Conservation (phyloP, 805 yeast species). For the Starmerella sp. region DNA sequence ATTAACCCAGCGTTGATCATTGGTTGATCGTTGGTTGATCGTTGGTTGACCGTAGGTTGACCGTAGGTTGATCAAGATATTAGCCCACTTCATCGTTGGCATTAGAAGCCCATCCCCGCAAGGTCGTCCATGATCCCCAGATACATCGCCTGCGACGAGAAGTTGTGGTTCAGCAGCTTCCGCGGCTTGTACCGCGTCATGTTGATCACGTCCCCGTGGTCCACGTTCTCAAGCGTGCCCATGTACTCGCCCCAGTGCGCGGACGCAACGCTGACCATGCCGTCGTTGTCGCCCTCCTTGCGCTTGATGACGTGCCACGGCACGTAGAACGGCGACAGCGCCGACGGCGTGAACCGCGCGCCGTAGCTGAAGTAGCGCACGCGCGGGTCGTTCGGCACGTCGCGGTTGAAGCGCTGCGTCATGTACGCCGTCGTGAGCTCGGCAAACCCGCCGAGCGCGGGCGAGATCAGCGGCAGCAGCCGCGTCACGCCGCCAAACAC, state of each 20-base stretch:
- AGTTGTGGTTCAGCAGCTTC: slow-evolving; percentile 30
- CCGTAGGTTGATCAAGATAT: no score
- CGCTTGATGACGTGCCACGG: slow-evolving; percentile 54
- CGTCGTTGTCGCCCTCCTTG: slow-evolving; percentile 60
- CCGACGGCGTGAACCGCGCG: slow-evolving; percentile 52
- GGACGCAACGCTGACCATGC: slow-evolving; percentile 68
- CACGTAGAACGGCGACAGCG: slow-evolving; percentile 48
- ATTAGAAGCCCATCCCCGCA: slow-evolving; percentile 45
- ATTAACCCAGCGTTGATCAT: no score
- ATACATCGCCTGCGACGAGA: slow-evolving; percentile 60
- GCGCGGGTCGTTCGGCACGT: slow-evolving; percentile 42
- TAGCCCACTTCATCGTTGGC: not conserved
- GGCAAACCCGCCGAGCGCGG: slow-evolving; percentile 35
- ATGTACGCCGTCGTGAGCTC: slow-evolving; percentile 54
- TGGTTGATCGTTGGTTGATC: no score
- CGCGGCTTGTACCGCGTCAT: slow-evolving; percentile 36
- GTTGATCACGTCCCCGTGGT: slow-evolving; percentile 77
- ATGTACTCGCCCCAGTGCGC: slow-evolving; percentile 74
- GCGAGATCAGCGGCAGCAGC: slow-evolving; percentile 18
- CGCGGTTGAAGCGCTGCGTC: slow-evolving; percentile 40
- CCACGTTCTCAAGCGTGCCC: slow-evolving; percentile 69
- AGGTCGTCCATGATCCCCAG: slow-evolving; percentile 54
- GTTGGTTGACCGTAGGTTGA: no score
- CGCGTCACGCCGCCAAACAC: slow-evolving; percentile 34
- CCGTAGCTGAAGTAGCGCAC: slow-evolving; percentile 79